Evolutionary conservation across 352 stramenopile species (phyloP), one percentile per base, ranked within the genome.

Genomic region (Globisporangium apiculatum): DNA sequence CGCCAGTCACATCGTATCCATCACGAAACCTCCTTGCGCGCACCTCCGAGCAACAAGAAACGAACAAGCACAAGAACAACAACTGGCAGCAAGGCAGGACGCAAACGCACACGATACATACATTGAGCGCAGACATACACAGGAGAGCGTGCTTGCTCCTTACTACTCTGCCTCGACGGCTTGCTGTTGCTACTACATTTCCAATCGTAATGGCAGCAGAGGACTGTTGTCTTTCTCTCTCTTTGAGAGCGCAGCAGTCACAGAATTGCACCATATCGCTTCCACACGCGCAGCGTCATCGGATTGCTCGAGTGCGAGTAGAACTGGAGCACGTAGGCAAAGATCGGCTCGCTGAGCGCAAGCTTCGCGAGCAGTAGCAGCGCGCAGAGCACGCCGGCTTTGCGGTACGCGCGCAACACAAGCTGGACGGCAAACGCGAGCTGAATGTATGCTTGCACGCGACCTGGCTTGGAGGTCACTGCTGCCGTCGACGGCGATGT

Each of bases 271-370:
- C 57, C 50, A 38, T 53, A 37, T 14, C n/a, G 46, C 51, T 37
- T 31, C 57, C 57, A 62, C 50, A 62, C 38, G 18, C 18, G 36
- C 42, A 62, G 42, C 36, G 51, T 48, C 41, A 57, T 47, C 36
- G 42, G 57, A 36, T 57, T 52, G 17, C 50, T 50, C 36, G 36
- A 53, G 35, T 57, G 37, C 17, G 57, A 50, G 47, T 62, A 62
- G 45, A 62, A 61, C 48, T 65, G 59, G 7, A 65, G 45, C 36
- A 61, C n/a, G 47, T 65, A 65, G n/a, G 45, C 45, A 35, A 53
- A 65, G 52, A 65, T 59, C 43, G 59, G 59, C 48, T 61, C 43
- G 11, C 57, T 46, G n/a, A 59, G 43, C 42, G 57, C 10, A n/a
- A 62, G n/a, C 57, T 62, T 62, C 17, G 40, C 57, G 18, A 62